Evolutionary conservation across 495 filamentous ascomycete genomes (phyloP), one percentile per base, ranked within the genome.

Genomic region (Articulospora tetracladia): DNA sequence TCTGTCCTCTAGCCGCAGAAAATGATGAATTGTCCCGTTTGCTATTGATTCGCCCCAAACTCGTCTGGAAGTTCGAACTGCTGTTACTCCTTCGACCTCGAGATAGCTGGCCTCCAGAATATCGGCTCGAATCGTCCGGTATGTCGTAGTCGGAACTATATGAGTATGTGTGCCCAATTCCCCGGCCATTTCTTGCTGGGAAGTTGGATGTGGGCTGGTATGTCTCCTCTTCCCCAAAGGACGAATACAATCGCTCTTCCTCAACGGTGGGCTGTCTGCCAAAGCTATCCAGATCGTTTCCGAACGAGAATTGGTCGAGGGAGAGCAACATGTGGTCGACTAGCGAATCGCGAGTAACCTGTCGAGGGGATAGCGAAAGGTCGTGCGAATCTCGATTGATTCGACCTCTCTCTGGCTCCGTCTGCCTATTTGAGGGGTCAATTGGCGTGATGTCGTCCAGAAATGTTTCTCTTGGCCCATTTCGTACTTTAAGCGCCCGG

Each of bases 281-380:
- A 58, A 72, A 72, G 51, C 47, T 47, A 32, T 70, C 64, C 41
- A 62, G 61, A n/a, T 63, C 70, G 59, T 80, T 80, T 4, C 82
- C 79, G 58, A 82, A 75, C 12, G 80, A 82, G 68, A 91, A 83
- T 74, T 90, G 87, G 72, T 95, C 91, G 59, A 97, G 83, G 19
- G 93, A 96, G 28, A 92, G 80, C 13, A 97, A 82, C 85, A 97
- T 91, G 67, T 96, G 93, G 71, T 93, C 89, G 46, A 97, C 88
- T 49, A 97, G 85, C 23, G 92, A 96, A 64, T 92, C 89, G 52
- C 92, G 85, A 26, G 86, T 86, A 61, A 87, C 84, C 69, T 92
- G 86, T 57, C 86, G 79, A 51, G 87, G 78, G 8, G 87, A 84
- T 53, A 96, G 76, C 30, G 91, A 92, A 52, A 97, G 77, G 72